A percentile compares a stretch with the other conserved stretches of the same genome.
Conservation (phyloP, 2,329 filamentous ascomycete species). For the Beauveria bassiana region DNA sequence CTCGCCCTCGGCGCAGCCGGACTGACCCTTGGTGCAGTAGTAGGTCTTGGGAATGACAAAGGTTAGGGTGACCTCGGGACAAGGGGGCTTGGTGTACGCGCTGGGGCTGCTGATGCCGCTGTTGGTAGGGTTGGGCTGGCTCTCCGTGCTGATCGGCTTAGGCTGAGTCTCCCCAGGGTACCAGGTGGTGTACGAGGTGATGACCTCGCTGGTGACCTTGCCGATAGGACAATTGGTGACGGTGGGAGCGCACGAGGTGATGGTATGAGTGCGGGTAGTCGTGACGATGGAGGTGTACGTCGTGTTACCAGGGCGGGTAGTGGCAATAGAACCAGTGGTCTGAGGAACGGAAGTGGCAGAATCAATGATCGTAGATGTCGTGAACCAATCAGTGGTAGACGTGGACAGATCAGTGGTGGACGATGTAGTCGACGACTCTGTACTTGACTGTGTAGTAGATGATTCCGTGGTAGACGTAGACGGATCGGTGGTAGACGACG, state of each 20-base stretch:
- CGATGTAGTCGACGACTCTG: too few relatives aligned
- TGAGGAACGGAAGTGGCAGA: neutral
- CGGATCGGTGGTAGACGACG: too few relatives aligned
- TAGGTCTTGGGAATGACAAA: conserved; percentile 23
- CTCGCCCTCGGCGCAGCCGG: conserved; percentile 21
- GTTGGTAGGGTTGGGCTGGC: neutral
- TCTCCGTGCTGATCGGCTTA: conserved; percentile 4
- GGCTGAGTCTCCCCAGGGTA: conserved; percentile 24
- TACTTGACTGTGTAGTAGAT: too few relatives aligned
- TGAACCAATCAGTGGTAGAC: neutral
- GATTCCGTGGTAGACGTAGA: neutral
- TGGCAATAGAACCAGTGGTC: neutral
- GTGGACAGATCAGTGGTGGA: too few relatives aligned
- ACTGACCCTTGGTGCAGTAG: conserved; percentile 20
- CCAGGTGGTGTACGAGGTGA: conserved; percentile 28
- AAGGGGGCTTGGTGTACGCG: conserved; percentile 11
- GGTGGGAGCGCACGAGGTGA: conserved; percentile 45
- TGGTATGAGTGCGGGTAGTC: conserved; percentile 39
- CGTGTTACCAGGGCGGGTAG: conserved; percentile 10
- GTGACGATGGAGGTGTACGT: conserved; percentile 25
- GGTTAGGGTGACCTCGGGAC: conserved; percentile 20
- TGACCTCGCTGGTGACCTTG: conserved; percentile 25
- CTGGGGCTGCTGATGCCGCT: conserved; percentile 9
- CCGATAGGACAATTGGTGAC: conserved; percentile 41
- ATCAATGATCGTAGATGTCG: too few relatives aligned